Evolutionary conservation across 2,329 filamentous ascomycete species (phyloP).

Genomic region (Aspergillus uvarum): DNA sequence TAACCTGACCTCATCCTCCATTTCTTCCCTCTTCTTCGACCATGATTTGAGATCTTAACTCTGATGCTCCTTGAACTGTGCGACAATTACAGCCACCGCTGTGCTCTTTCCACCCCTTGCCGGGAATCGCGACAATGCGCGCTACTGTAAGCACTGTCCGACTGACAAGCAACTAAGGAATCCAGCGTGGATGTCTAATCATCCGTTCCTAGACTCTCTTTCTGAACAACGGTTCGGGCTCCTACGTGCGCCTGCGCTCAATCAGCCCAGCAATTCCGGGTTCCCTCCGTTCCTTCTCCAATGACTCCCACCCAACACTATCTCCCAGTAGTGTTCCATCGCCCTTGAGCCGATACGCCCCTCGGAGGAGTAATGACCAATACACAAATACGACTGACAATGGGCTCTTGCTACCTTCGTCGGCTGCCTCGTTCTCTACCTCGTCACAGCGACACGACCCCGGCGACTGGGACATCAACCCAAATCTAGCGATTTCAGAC

Average conservation of each 20-base stretch:
- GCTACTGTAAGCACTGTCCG: constrained; percentile 27
- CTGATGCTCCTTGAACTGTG: constrained; percentile 19
- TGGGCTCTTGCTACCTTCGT: constrained; percentile 18
- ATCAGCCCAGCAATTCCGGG: constrained; percentile 18
- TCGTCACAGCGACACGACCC: constrained; percentile 34
- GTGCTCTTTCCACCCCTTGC: constrained; percentile 23
- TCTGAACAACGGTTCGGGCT: constrained; percentile 22
- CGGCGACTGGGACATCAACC: constrained; percentile 73
- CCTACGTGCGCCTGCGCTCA: constrained; percentile 24
- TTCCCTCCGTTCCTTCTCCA: constrained; percentile 32
- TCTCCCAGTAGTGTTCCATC: constrained; percentile 13
- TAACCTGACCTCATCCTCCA: neutral
- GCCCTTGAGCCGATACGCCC: constrained; percentile 18
- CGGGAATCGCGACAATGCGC: constrained; percentile 28
- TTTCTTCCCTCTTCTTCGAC: constrained; percentile 10
- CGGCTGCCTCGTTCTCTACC: constrained; percentile 34
- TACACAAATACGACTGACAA: constrained; percentile 17
- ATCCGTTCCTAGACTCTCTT: constrained; percentile 23
- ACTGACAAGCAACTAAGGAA: neutral
- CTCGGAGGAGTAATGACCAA: constrained; percentile 16
- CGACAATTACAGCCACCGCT: constrained; percentile 22
- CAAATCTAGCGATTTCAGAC: constrained; percentile 67
- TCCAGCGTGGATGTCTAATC: constrained; percentile 5
- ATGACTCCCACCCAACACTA: constrained; percentile 24
- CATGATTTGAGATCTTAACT: constrained; percentile 25